Evolutionary conservation across 495 filamentous ascomycete species (phyloP).

Genomic region (Aspergillus sclerotiicarbonarius): DNA sequence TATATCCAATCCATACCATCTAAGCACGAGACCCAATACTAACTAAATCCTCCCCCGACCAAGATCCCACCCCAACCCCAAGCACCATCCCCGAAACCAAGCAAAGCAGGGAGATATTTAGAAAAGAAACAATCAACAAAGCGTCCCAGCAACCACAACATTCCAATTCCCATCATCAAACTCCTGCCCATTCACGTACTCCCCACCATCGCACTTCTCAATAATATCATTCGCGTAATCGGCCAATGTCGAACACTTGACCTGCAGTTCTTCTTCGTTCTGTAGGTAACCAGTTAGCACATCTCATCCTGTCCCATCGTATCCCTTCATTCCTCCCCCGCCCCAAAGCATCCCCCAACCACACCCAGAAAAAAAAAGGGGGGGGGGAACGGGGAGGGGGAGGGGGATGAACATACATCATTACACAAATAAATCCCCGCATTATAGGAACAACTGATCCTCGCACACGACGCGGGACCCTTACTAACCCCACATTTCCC

Average conservation of each 20-base stretch:
- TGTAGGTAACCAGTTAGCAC: not conserved
- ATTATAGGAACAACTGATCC: slow-evolving; percentile 3
- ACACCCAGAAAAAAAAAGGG: not conserved
- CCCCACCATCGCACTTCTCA: not conserved
- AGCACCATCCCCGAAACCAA: no score
- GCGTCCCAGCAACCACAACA: not conserved
- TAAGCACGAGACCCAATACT: no score
- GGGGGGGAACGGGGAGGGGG: not conserved
- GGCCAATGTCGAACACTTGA: not conserved
- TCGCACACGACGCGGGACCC: not conserved
- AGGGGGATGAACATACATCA: slow-evolving; percentile 1
- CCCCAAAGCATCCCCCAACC: not conserved
- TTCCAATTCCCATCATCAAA: not conserved
- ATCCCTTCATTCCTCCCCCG: not conserved
- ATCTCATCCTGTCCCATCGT: no score
- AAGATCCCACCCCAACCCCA: no score
- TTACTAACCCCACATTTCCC: not conserved
- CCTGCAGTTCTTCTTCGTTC: not conserved
- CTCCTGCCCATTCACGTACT: slow-evolving; percentile 2
- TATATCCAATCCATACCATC: no score
- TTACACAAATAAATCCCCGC: slow-evolving; percentile 1
- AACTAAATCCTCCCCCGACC: no score
- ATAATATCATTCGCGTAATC: not conserved
- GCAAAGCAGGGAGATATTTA: no score
- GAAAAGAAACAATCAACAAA: not conserved